A percentile compares a stretch with the other conserved stretches of the same genome.
These are phyloP conservation scores for Daldinia grandis DNA, from an alignment of 495 filamentous ascomycete species.

Conservation along the genomic window DNA sequence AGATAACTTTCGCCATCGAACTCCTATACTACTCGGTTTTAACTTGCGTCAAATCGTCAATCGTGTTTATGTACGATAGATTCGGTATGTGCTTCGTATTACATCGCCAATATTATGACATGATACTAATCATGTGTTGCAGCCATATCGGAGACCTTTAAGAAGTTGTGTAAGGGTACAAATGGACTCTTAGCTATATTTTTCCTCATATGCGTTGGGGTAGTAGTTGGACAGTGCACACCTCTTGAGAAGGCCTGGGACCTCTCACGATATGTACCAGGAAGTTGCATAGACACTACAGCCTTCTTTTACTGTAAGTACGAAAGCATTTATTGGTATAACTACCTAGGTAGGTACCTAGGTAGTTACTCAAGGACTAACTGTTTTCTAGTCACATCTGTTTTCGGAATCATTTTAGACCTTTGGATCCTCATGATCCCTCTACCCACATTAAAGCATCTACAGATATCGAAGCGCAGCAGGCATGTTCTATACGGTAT, in stretches of 20 bases:
- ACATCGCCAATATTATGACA: background rate
- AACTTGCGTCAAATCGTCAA: constrained; percentile 56
- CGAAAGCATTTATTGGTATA: too few relatives aligned
- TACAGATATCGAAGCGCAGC: constrained; percentile 53
- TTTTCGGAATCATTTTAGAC: constrained; percentile 62
- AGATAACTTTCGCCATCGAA: constrained; percentile 53
- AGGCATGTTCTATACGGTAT: constrained; percentile 54
- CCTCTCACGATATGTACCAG: constrained; percentile 44
- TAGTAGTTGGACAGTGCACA: constrained; percentile 54
- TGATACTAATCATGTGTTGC: constrained; percentile 7
- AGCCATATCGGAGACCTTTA: constrained; percentile 47
- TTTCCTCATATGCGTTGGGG: constrained; percentile 47
- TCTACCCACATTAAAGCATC: constrained; percentile 52
- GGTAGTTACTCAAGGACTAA: too few relatives aligned
- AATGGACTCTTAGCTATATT: constrained; percentile 52
- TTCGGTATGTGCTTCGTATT: constrained; percentile 49
- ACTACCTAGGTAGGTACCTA: background rate
- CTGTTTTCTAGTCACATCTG: constrained; percentile 49
- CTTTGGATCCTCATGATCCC: constrained; percentile 62
- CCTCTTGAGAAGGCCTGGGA: constrained; percentile 59
- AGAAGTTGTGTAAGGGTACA: constrained; percentile 44
- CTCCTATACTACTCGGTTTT: constrained; percentile 54
- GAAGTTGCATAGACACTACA: constrained; percentile 58
- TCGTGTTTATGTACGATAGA: constrained; percentile 58
- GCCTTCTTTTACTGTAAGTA: constrained; percentile 60